Base-by-base conservation (phyloP, 2,329 filamentous ascomycete species). In the Fusarium foetens region DNA sequence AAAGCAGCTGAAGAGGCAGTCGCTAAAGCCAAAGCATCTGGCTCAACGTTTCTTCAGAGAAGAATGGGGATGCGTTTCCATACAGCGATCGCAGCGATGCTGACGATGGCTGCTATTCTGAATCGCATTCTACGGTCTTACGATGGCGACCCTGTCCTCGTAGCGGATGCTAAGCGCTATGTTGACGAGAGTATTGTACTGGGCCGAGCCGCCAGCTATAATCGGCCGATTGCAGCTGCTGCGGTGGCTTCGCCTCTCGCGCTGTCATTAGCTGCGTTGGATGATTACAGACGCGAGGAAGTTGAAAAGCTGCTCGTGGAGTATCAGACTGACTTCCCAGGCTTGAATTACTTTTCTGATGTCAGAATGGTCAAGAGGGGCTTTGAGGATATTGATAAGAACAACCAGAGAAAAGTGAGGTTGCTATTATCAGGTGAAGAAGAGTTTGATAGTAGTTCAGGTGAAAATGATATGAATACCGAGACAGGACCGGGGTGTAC, bases 151-250 rank as follows among this genome's bases (percentile, higher is more conserved):
- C 31, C 58, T 14, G 8, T 12, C 25, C 46, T 69, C 3, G 0
- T 36, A 2, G 8, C 10, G 6, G 58, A 69, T 9, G 58, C 58
- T 3, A 33, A 36, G 14, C 17, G 41, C 3, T 64, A 35, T 3
- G 49, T 68, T 4, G 58, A 69, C 0, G 36, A 64, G 3, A 41
- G 48, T 2, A 53, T 69, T 12, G 3, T 11, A 0, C 5, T 69
- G 2, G 58, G 23, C 0, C 12, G n/a, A 17, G 58, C 49, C 2
- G 58, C 66, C 0, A 53, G 9, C 3, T 58, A 23, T 1, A 69
- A 69, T 29, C 52, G 66, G 2, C 66, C 66, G 0, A 46, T 69
- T 13, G 66, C 65, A 11, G 65, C 66, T 4, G 29, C 58, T 6
- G 27, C 58, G 4, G 25, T 69, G 4, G 45, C 66, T 5, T 49